phyloP scores from a whole-genome alignment of 345 rosid species.

The Aquilaria malaccensis region DNA sequence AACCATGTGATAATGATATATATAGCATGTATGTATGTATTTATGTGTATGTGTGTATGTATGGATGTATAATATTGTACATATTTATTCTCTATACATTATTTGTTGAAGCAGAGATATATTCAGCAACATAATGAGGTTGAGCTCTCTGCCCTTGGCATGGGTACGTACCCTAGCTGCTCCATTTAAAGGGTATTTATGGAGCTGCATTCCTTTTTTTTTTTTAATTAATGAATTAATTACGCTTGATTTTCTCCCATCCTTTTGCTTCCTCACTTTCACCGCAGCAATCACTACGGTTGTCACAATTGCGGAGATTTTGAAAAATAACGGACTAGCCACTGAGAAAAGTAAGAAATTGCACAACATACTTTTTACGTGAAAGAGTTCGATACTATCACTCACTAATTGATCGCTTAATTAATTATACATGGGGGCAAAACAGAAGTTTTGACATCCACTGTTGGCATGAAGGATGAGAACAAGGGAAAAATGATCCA shows the following conservation, averaged over 20 bases:
- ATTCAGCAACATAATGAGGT: conserved; percentile 88
- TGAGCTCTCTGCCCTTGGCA: conserved; percentile 89
- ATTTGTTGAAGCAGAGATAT: conserved; percentile 54
- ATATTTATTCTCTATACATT: neutral
- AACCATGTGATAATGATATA: too few relatives aligned
- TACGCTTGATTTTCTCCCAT: neutral
- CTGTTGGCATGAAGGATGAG: conserved; percentile 84
- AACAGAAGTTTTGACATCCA: conserved; percentile 79
- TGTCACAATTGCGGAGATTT: conserved; percentile 79
- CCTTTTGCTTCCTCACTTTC: neutral
- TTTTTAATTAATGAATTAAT: neutral
- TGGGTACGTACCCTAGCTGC: conserved; percentile 44
- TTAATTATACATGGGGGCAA: neutral
- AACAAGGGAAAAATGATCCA: conserved; percentile 65
- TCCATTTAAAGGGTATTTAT: too few relatives aligned
- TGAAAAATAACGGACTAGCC: conserved; percentile 89
- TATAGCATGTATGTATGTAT: too few relatives aligned
- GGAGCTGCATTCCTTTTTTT: neutral
- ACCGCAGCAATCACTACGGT: conserved; percentile 64
- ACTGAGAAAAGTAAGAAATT: conserved; percentile 66
- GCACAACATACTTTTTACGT: neutral
- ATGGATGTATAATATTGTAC: neutral
- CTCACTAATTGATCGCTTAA: neutral
- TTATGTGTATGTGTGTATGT: neutral
- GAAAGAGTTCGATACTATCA: neutral